phyloP scores from a whole-genome alignment of 2,329 filamentous ascomycete genomes.

The Onygenales sp. region DNA sequence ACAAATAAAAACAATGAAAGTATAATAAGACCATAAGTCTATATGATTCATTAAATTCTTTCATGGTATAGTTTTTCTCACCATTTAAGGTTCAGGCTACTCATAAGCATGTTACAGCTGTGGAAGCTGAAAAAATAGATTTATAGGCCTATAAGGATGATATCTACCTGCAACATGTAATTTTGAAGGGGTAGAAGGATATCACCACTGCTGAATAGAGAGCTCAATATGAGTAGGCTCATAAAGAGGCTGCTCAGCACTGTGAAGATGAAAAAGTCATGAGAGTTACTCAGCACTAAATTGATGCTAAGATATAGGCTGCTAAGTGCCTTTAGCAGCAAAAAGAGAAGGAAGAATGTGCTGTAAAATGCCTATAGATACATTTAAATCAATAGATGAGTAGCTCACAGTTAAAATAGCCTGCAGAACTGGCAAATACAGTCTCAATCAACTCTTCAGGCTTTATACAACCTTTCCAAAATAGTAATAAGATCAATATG shows the following conservation, averaged over 20 bases:
- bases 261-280: not conserved
- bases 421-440: not conserved
- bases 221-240: not conserved
- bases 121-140: not conserved
- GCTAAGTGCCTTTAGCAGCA: not conserved
- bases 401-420: not conserved
- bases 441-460: not conserved
- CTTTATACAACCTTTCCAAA: not conserved
- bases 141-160: conserved; percentile 1
- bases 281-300: not conserved
- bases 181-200: not conserved
- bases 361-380: not conserved
- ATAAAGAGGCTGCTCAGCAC: not conserved
- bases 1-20: not conserved
- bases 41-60: not conserved
- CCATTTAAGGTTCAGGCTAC: not conserved
- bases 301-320: not conserved
- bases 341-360: not conserved
- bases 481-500: not conserved
- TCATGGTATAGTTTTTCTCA: conserved; percentile 3
- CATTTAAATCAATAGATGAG: not conserved
- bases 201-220: not conserved
- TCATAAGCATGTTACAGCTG: not conserved
- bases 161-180: conserved; percentile 1
- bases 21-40: not conserved